Conservation (phyloP, 768 basidiomycete genomes). For the Russula virescens region DNA sequence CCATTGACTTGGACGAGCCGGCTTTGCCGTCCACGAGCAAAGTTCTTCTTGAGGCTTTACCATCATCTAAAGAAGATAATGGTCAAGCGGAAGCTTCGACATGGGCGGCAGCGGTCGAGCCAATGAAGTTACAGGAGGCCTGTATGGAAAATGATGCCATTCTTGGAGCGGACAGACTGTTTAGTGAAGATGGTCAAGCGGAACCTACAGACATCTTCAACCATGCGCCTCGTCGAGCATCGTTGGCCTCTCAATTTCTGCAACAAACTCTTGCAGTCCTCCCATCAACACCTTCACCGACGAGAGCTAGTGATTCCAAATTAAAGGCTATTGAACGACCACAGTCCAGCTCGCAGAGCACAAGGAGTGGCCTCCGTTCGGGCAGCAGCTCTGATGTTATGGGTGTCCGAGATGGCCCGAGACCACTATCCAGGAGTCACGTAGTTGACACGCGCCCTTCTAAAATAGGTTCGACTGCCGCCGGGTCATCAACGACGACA, state of each 20-base stretch:
- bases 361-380: slow-evolving; percentile 22
- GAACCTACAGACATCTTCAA: slow-evolving; percentile 28
- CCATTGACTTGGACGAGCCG: not conserved
- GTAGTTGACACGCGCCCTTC: slow-evolving; percentile 26
- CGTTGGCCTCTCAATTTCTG: slow-evolving; percentile 53
- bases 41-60: not conserved
- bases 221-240: slow-evolving; percentile 48
- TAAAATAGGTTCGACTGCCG: slow-evolving; percentile 27
- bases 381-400: slow-evolving; percentile 11
- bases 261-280: slow-evolving; percentile 55
- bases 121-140: slow-evolving; percentile 16
- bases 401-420: slow-evolving; percentile 32
- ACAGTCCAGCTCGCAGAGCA: slow-evolving; percentile 16
- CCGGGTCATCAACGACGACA: slow-evolving; percentile 28
- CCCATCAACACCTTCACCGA: slow-evolving; percentile 36
- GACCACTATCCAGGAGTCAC: slow-evolving; percentile 29
- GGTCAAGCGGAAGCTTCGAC: not conserved
- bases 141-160: not conserved
- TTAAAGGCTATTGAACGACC: slow-evolving; percentile 23
- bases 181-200: slow-evolving; percentile 14
- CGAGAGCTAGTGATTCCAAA: slow-evolving; percentile 18
- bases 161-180: not conserved
- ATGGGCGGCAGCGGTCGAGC: not conserved
- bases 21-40: not conserved
- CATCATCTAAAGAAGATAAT: not conserved